A percentile compares a stretch with the other conserved stretches of the same genome.
Conservation (phyloP, 1,139 yeast species). For the Debaryomyces fabryi region DNA sequence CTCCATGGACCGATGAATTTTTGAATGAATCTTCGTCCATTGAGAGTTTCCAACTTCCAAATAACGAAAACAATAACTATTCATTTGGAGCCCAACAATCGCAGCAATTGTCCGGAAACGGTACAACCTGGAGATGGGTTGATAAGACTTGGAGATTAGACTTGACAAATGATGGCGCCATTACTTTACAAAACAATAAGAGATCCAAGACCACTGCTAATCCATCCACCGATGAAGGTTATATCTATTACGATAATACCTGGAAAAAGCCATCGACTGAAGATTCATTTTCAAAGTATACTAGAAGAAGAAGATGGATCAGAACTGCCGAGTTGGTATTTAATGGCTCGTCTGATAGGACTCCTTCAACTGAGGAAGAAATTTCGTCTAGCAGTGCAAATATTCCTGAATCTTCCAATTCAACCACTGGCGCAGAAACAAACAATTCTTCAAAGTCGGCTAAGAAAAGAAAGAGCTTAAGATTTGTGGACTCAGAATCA, state of each 20-base stretch:
- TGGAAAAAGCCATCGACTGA: conserved; percentile 93
- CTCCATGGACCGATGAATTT: conserved; percentile 97
- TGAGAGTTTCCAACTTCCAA: conserved; percentile 79
- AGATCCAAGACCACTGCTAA: conserved; percentile 72
- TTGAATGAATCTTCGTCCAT: conserved; percentile 81
- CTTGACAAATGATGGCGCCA: conserved; percentile 83
- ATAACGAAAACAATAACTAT: conserved; percentile 45
- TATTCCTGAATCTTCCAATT: neutral
- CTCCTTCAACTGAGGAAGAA: conserved; percentile 15
- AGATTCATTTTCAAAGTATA: conserved; percentile 85
- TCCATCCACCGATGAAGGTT: conserved; percentile 83
- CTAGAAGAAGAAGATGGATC: conserved; percentile 94
- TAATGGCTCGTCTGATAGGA: conserved; percentile 18
- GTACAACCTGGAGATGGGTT: conserved; percentile 92
- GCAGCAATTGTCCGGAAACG: conserved; percentile 28
- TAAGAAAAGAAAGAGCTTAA: conserved; percentile 37
- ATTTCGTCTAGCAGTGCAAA: conserved; percentile 2
- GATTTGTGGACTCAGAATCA: conserved; percentile 38
- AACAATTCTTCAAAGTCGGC: conserved; percentile 14
- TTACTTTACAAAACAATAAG: conserved; percentile 65
- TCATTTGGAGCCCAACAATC: conserved; percentile 24
- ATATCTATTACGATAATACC: conserved; percentile 83
- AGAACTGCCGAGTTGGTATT: conserved; percentile 86
- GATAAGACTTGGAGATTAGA: conserved; percentile 92
- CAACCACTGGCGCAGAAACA: conserved; percentile 3